Evolutionary conservation across 179 eudicot genomes (phyloP).

Genomic region (Corrigiola litoralis): DNA sequence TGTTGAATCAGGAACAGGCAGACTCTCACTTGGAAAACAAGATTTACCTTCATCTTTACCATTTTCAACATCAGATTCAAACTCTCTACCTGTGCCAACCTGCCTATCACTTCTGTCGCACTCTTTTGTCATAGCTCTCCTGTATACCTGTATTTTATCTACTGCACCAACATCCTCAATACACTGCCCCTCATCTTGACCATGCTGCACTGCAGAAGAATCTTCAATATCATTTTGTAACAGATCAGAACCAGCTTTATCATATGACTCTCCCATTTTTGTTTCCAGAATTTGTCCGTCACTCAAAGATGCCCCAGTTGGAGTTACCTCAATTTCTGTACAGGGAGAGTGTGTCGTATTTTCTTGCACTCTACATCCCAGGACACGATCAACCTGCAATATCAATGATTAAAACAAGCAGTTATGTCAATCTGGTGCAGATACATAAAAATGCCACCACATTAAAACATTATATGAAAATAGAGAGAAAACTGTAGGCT

Average conservation of each 20-base stretch:
- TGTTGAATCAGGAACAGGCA: slow-evolving; percentile 19
- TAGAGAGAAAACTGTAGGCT: not conserved
- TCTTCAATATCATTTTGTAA: slow-evolving; percentile 34
- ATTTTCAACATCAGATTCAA: slow-evolving; percentile 20
- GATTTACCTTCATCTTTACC: slow-evolving; percentile 23
- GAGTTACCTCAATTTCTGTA: slow-evolving; percentile 21
- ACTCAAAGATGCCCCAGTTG: slow-evolving; percentile 27
- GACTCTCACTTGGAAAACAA: slow-evolving; percentile 21
- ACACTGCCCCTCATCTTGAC: slow-evolving; percentile 22
- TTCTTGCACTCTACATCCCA: slow-evolving; percentile 78
- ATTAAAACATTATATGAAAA: not conserved
- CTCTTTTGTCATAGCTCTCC: slow-evolving; percentile 40
- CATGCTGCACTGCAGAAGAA: slow-evolving; percentile 18
- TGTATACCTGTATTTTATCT: slow-evolving; percentile 39
- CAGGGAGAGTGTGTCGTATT: slow-evolving; percentile 19
- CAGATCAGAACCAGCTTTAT: slow-evolving; percentile 28
- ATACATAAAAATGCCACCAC: not conserved
- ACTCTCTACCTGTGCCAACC: slow-evolving; percentile 29
- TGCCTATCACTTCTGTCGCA: slow-evolving; percentile 29
- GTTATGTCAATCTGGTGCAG: slow-evolving; percentile 1
- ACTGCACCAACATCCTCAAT: slow-evolving; percentile 15
- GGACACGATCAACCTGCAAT: slow-evolving; percentile 81
- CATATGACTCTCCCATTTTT: slow-evolving; percentile 26
- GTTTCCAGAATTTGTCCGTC: slow-evolving; percentile 29
- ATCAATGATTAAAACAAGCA: slow-evolving; percentile 11